phyloP scores from a whole-genome alignment of 2,329 filamentous ascomycete species.

The Venturia asperata region DNA sequence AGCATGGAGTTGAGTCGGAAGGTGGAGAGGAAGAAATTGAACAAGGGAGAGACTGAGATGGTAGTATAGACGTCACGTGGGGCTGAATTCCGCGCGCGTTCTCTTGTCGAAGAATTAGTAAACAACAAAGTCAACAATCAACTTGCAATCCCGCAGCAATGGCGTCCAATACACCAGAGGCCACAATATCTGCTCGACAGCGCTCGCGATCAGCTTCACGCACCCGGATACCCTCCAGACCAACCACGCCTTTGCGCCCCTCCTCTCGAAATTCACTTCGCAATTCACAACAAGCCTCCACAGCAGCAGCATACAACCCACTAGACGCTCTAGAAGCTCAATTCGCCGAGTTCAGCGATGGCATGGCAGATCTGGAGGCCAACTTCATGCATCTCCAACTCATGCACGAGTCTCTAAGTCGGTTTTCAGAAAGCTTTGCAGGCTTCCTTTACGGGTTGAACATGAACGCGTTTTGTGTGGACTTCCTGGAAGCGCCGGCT shows the following conservation, averaged over 20 bases:
- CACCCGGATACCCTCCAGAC: constrained; percentile 57
- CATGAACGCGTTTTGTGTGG: constrained; percentile 98
- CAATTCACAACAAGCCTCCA: constrained; percentile 52
- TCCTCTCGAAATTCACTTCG: constrained; percentile 84
- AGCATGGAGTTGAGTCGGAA: not conserved
- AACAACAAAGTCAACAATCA: not conserved
- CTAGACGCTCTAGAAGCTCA: constrained; percentile 79
- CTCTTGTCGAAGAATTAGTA: too few species aligned
- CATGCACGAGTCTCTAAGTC: constrained; percentile 88
- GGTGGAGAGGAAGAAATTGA: not conserved
- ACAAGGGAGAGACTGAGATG: not conserved
- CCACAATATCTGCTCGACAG: not conserved
- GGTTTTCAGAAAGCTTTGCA: constrained; percentile 94
- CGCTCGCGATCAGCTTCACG: constrained; percentile 50
- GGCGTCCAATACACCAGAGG: constrained; percentile 13
- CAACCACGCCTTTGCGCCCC: constrained; percentile 85
- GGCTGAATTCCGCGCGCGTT: not conserved
- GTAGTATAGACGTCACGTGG: not conserved
- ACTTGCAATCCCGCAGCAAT: not conserved
- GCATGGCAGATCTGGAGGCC: constrained; percentile 89
- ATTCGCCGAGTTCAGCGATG: constrained; percentile 88
- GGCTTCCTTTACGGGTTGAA: constrained; percentile 93
- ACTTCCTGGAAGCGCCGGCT: constrained; percentile 70
- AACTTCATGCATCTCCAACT: constrained; percentile 97
- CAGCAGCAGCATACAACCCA: constrained; percentile 54